Evolutionary conservation across 305 asterid genomes (phyloP), one percentile per base, ranked within the genome.

Genomic region (Plantago coronopus): DNA sequence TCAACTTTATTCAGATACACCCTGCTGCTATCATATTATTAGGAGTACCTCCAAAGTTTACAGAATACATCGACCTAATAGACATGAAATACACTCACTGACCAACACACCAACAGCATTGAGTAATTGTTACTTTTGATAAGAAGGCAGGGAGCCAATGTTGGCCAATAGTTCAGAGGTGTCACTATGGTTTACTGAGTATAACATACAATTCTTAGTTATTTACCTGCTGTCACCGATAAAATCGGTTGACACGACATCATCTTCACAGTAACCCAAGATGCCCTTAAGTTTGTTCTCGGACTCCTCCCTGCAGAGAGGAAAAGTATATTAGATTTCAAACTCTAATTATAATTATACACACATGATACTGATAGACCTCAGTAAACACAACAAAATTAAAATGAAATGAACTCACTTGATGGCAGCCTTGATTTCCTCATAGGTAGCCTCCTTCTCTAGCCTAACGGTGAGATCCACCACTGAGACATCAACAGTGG

Each of bases 221-320:
- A 18, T 29, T 63, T 65, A 76, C 85, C 83, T 70, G 81, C 79
- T 69, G 43, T 81, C 86, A 31, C 86, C 86, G 0, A 81, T 29
- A 27, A 81, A 75, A 72, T 81, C 86, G 0, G 78, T 69, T 4
- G 86, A 81, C 27, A 81, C 86, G 6, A 80, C 86, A 53, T 80
- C 86, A 11, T 80, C 86, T 25, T 80, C 83, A 0, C 77, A 73
- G 75, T 77, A 80, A 13, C 86, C 86, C 65, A 80, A 68, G 46
- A 80, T 77, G 22, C 86, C 86, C 77, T 77, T 80, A 13, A 80
- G 75, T 44, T 72, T 72, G 58, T 56, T 60, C 79, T 80, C 79
- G 0, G 83, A 75, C 38, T 68, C 86, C 50, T 77, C 76, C 74
- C 86, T 81, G 71, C 22, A 18, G 49, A 60, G 19, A 23, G 38